Base-by-base conservation (phyloP, 1,284 basidiomycete genomes). In the Mycosarcoma mackinlayi region DNA sequence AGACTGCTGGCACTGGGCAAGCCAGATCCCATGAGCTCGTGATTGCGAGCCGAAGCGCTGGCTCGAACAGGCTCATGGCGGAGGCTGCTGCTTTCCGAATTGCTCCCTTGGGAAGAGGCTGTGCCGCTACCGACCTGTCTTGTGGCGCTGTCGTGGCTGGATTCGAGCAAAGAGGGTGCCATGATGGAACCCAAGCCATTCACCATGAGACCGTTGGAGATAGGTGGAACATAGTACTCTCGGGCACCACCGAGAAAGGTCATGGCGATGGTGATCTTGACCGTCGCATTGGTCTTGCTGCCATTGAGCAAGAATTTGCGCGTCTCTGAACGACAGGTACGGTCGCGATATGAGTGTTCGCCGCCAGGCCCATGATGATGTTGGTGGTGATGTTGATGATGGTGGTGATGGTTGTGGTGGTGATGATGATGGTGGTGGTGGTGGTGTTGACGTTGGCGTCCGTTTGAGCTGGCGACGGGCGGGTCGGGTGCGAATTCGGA, bases 221-320 rank as follows among this genome's bases (percentile, higher is more conserved):
- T 68, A 14, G 68, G 54, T 11, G 82, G 90, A 7, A 82, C 87
- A 25, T 85, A 85, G 78, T 88, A 92, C 23, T 85, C 75, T 6
- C 85, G 84, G 64, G 88, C 86, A 1, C 89, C 89, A 19, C 87
- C 87, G 16, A 89, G 83, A 66, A 87, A 86, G 35, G 86, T 86
- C 47, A 91, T 83, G 46, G 88, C 85, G 45, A 90, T 85, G 6
- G 89, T 88, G 13, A 92, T 82, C 87, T 90, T 74, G 24, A 92
- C 85, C 2, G 89, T 89, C 0, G 91, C 90, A 68, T 92, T 92
- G 39, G 89, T 91, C 83, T 90, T 90, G 79, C 89, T 91, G 71
- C 91, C 87, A 50, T 87, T 85, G 7, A 92, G 84, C 14, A 92
- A 85, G 81, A 91, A 91, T 21, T 88, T 86, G 16, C 91, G 86